Conservation (phyloP, 768 basidiomycete genomes). For the Mrakia gelida region DNA sequence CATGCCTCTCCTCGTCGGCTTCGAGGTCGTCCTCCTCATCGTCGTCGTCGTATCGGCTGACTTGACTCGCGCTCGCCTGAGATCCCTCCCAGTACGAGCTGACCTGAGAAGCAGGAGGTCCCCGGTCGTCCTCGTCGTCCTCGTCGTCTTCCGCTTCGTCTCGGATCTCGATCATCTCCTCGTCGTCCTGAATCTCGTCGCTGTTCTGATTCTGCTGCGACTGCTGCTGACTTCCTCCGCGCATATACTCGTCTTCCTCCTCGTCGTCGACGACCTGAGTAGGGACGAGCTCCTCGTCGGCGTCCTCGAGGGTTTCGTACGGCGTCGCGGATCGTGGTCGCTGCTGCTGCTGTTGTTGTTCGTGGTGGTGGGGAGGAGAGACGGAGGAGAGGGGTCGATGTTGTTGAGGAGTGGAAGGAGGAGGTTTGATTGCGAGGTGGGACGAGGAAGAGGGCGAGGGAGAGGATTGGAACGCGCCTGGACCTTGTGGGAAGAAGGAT, state of each 20-base stretch:
- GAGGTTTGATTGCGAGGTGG: background rate
- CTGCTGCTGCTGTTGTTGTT: background rate
- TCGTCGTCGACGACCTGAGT: background rate
- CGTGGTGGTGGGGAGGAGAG: background rate
- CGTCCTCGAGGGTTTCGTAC: background rate
- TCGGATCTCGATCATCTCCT: no score
- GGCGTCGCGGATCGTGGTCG: background rate
- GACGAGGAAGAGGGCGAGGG: background rate
- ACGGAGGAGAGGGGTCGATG: background rate
- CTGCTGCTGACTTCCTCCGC: background rate
- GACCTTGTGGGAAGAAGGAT: background rate
- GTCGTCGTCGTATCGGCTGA: background rate
- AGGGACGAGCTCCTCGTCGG: background rate
- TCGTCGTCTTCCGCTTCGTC: background rate
- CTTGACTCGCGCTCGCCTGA: background rate
- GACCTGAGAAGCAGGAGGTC: background rate
- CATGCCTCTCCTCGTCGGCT: background rate
- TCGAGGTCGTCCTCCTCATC: background rate
- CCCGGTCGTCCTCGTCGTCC: background rate
- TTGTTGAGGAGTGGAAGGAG: background rate
- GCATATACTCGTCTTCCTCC: background rate
- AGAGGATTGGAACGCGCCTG: background rate
- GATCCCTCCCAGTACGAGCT: conserved; percentile 1
- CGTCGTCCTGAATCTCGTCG: no score
- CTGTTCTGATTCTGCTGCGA: background rate